Evolutionary conservation across 2,329 filamentous ascomycete species (phyloP).

Genomic region (Phaeophleospora eucalypticola): DNA sequence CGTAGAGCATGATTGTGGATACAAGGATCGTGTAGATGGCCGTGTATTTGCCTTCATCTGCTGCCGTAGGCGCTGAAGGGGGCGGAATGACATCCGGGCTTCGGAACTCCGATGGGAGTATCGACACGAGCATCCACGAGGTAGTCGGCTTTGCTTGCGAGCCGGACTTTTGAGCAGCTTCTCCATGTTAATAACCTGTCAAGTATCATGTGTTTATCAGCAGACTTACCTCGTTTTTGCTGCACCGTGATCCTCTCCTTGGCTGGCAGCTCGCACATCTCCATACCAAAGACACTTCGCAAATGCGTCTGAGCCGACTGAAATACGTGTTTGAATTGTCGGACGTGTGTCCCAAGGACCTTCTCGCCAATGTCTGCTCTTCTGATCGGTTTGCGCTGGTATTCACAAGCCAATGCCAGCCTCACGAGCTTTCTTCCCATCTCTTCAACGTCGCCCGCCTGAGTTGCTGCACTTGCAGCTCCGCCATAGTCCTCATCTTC

Average conservation of each 20-base stretch:
- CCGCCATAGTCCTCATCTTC: slow-evolving; percentile 21
- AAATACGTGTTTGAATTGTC: slow-evolving; percentile 74
- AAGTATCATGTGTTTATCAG: background rate
- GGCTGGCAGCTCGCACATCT: slow-evolving; percentile 76
- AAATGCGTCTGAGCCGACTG: slow-evolving; percentile 70
- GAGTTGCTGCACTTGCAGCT: slow-evolving; percentile 21
- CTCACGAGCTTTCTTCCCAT: slow-evolving; percentile 61
- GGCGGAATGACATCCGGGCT: slow-evolving; percentile 62
- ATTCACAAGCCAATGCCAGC: slow-evolving; percentile 58
- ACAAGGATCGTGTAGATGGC: slow-evolving; percentile 79
- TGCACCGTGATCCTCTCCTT: slow-evolving; percentile 76
- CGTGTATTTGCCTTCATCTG: slow-evolving; percentile 72
- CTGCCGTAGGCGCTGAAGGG: slow-evolving; percentile 59
- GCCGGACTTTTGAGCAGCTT: slow-evolving; percentile 54
- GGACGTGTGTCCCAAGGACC: slow-evolving; percentile 66
- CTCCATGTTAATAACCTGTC: slow-evolving; percentile 4
- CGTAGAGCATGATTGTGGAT: slow-evolving; percentile 67
- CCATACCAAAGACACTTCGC: slow-evolving; percentile 78
- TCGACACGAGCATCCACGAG: slow-evolving; percentile 72
- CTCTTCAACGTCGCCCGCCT: slow-evolving; percentile 33
- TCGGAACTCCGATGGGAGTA: slow-evolving; percentile 65
- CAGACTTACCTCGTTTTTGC: slow-evolving; percentile 64
- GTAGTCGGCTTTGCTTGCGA: slow-evolving; percentile 39
- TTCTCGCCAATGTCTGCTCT: slow-evolving; percentile 56
- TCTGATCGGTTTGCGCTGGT: slow-evolving; percentile 55